Evolutionary conservation across 2,329 filamentous ascomycete species (phyloP).

Genomic region (Scedosporium aurantiacum): DNA sequence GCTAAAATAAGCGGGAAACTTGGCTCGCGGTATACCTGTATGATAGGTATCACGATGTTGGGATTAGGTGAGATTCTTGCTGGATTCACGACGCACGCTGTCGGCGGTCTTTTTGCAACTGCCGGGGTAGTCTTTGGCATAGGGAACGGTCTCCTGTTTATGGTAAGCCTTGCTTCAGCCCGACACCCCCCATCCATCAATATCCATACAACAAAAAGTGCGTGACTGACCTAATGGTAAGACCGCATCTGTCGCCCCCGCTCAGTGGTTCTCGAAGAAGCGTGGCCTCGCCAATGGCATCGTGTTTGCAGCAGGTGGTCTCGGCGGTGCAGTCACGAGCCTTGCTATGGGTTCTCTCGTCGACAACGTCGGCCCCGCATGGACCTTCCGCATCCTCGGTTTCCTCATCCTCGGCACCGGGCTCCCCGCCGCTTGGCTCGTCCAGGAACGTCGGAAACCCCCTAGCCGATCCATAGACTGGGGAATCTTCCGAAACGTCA

Average conservation of each 20-base stretch:
- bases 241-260: constrained; percentile 30
- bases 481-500: constrained; percentile 38
- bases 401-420: constrained; percentile 40
- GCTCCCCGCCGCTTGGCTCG: constrained; percentile 41
- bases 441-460: constrained; percentile 32
- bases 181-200: background rate
- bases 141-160: constrained; percentile 25
- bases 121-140: constrained; percentile 20
- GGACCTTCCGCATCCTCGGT: constrained; percentile 42
- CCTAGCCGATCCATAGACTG: constrained; percentile 15
- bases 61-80: constrained; percentile 37
- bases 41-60: constrained; percentile 39
- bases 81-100: constrained; percentile 21
- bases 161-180: constrained; percentile 42
- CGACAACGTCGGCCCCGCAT: constrained; percentile 29
- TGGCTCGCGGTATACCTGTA: constrained; percentile 32
- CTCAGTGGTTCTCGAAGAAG: constrained; percentile 43
- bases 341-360: constrained; percentile 38
- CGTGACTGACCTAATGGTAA: background rate
- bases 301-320: constrained; percentile 40
- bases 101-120: constrained; percentile 24
- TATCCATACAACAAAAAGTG: too few species aligned
- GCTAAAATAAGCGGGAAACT: constrained; percentile 36
- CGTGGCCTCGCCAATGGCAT: constrained; percentile 45
- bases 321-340: constrained; percentile 42